Conservation (phyloP, 768 basidiomycete species). For the Amanita pseudoporphyria region DNA sequence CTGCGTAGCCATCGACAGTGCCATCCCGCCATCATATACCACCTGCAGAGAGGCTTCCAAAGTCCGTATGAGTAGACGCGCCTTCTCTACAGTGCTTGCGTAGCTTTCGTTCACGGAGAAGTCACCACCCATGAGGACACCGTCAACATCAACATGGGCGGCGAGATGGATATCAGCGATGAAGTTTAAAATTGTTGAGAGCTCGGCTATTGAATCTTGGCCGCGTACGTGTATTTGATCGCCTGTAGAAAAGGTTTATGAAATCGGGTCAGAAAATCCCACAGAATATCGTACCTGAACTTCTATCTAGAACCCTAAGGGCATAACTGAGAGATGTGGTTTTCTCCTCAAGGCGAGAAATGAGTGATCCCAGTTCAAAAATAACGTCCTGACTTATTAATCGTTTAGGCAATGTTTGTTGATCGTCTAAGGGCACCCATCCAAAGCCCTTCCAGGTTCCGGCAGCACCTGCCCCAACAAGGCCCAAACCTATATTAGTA, state of each 20-base stretch:
- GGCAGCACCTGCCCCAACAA: slow-evolving; percentile 72
- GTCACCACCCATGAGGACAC: slow-evolving; percentile 42
- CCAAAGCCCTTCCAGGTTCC: slow-evolving; percentile 83
- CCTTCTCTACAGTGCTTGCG: slow-evolving; percentile 56
- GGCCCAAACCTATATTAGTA: slow-evolving; percentile 58
- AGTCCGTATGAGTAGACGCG: slow-evolving; percentile 55
- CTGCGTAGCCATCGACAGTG: slow-evolving; percentile 53
- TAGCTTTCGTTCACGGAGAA: slow-evolving; percentile 42
- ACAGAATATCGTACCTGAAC: slow-evolving; percentile 24
- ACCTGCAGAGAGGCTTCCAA: slow-evolving; percentile 66
- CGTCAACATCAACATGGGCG: slow-evolving; percentile 76
- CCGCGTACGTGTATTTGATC: slow-evolving; percentile 33
- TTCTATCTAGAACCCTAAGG: slow-evolving; percentile 22
- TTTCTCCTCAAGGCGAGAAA: slow-evolving; percentile 40
- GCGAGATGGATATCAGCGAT: slow-evolving; percentile 71
- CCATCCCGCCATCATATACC: slow-evolving; percentile 61
- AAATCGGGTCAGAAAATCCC: slow-evolving; percentile 1
- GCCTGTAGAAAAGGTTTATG: slow-evolving; percentile 20
- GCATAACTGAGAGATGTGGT: slow-evolving; percentile 30
- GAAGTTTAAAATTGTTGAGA: slow-evolving; percentile 49
- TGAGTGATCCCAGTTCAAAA: slow-evolving; percentile 38
- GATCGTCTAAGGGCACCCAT: slow-evolving; percentile 52
- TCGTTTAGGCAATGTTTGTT: slow-evolving; percentile 36
- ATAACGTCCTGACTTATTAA: slow-evolving; percentile 43
- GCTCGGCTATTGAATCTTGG: slow-evolving; percentile 41